Evolutionary conservation across 1,139 yeast genomes (phyloP).

Genomic region (Saccharomyces hybrid): DNA sequence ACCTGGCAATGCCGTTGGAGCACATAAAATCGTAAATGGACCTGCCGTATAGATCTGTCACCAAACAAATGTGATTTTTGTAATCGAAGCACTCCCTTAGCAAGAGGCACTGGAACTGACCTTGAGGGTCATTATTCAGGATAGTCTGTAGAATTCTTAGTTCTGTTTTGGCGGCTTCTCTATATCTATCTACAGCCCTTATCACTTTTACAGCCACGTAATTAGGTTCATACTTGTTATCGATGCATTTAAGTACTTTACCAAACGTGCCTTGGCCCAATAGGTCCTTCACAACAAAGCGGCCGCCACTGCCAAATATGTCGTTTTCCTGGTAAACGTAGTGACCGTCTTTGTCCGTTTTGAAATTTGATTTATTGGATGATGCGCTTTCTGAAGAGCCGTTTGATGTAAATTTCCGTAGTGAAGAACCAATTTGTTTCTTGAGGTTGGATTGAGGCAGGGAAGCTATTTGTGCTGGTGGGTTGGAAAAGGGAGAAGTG

Average conservation of each 20-base stretch:
- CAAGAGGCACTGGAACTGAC: conserved; percentile 26
- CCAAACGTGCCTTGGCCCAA: conserved; percentile 98
- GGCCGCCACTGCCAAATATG: conserved; percentile 50
- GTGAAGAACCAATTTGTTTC: background rate
- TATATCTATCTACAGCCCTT: conserved; percentile 65
- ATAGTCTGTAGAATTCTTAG: conserved; percentile 65
- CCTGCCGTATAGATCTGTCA: conserved; percentile 78
- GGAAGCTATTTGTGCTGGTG: background rate
- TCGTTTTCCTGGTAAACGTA: conserved; percentile 59
- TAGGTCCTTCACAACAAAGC: conserved; percentile 57
- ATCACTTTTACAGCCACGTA: conserved; percentile 89
- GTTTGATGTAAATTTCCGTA: background rate
- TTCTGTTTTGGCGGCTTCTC: conserved; percentile 85
- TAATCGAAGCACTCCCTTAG: conserved; percentile 86
- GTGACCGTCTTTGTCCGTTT: conserved; percentile 73
- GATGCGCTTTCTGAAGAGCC: background rate
- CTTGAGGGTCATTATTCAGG: conserved; percentile 52
- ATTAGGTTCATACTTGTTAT: conserved; percentile 38
- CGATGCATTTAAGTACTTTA: conserved; percentile 74
- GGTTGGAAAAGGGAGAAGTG: conserved; percentile 14
- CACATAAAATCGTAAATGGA: conserved; percentile 87
- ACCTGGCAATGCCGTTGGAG: conserved; percentile 63
- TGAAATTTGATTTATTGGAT: conserved; percentile 7
- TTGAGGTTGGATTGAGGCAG: conserved; percentile 1
- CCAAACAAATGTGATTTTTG: conserved; percentile 88